phyloP scores from a whole-genome alignment of 306 rosid genomes.

The Canavalia gladiata region DNA sequence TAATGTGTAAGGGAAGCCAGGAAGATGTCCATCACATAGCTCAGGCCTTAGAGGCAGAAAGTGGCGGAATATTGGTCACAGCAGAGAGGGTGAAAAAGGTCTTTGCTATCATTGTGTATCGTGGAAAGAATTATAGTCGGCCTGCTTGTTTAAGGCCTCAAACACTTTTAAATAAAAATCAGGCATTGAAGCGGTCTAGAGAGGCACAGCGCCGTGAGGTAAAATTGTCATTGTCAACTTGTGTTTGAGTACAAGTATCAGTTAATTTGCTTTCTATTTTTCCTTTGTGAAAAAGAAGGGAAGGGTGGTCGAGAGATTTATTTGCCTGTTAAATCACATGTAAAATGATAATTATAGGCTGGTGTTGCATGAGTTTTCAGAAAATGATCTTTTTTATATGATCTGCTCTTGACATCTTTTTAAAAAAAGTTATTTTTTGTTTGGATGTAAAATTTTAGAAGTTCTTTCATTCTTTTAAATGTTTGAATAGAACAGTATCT shows the following conservation, averaged over 20 bases:
- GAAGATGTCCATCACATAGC: constrained; percentile 71
- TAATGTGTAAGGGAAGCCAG: constrained; percentile 65
- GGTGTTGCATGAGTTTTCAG: constrained; percentile 6
- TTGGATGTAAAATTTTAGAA: constrained; percentile 28
- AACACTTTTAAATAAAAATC: constrained; percentile 78
- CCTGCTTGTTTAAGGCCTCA: constrained; percentile 85
- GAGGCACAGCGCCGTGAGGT: constrained; percentile 95
- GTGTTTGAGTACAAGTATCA: constrained; percentile 7
- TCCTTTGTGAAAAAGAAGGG: constrained; percentile 22
- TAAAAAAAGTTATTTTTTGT: constrained; percentile 2
- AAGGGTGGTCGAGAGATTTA: constrained; percentile 31
- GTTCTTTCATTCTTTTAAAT: not conserved
- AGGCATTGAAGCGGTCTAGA: constrained; percentile 80
- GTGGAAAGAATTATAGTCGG: constrained; percentile 88
- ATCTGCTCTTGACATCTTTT: not conserved
- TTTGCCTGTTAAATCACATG: constrained; percentile 27
- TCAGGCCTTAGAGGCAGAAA: constrained; percentile 85
- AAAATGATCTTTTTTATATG: not conserved
- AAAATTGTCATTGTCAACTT: constrained; percentile 43
- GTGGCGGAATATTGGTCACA: constrained; percentile 93
- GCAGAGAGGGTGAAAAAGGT: constrained; percentile 86
- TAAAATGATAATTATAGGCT: constrained; percentile 26
- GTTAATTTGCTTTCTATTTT: constrained; percentile 45
- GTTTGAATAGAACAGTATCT: not conserved
- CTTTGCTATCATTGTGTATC: constrained; percentile 83